Evolutionary conservation across 1,284 basidiomycete genomes (phyloP), one percentile per base, ranked within the genome.

Genomic region (Sanghuangporus sanghuang): DNA sequence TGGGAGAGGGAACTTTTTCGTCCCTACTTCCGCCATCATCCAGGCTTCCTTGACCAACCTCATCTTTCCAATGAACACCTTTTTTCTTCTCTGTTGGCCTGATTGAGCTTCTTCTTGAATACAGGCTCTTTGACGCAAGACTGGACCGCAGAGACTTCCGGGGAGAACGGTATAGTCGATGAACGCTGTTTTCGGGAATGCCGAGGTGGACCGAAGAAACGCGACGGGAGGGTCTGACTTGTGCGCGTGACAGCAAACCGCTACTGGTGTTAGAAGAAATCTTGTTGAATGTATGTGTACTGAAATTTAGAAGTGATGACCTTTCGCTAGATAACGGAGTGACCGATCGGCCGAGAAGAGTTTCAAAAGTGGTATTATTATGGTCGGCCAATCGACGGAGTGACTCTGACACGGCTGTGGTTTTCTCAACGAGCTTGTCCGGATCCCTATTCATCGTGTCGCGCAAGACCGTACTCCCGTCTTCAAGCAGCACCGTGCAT

Each of bases 31-130:
- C 84, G 32, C 82, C 82, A 69, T 94, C 92, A 68, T 92, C 90
- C 54, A 96, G 76, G 55, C 84, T 79, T 8, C 93, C 94, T 71
- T 90, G 89, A 6, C 94, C 94, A 5, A 83, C 92, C 72, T 95
- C 90, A 70, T 96, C 94, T 61, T 82, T 85, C 94, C 94, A 96
- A 70, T 95, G 88, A 16, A 96, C 91, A 61, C 85, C 89, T 74
- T 96, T 96, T 72, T 84, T 84, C 74, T 87, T 78, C 53, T 74
- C 75, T 63, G 81, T 82, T 66, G 83, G 81, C 69, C 83, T 86
- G 66, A 87, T 85, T 0, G 85, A 83, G 61, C 84, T 79, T 55
- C 85, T 79, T 69, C 87, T 46, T 7, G 48, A 39, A 23, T 58
- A 42, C 54, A 83, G 81, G n/a, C 68, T 66, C 8, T 66, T 56